Base-by-base conservation (phyloP, 2,329 filamentous ascomycete genomes). In the Fusarium longipes region DNA sequence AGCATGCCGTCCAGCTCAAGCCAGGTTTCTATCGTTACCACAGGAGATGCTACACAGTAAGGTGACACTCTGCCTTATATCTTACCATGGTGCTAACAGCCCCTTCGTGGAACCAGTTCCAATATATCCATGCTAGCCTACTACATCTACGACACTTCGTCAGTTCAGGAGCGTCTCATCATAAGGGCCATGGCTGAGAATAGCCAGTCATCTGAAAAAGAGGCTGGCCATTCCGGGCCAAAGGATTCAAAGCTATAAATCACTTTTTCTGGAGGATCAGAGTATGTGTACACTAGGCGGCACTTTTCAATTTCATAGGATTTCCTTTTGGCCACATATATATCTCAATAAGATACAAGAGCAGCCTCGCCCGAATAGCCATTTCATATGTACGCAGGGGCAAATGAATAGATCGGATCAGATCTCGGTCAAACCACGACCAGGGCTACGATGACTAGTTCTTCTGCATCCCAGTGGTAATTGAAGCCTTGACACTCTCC, bases 1-100 rank as follows among this genome's bases (percentile, higher is more conserved):
- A 27, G 24, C 29, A 63, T 63, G 60, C 29, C 60, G 35, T 51
- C 38, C 58, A 39, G 64, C 38, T 45, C 33, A 32, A 38, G 20
- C 29, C 24, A 38, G 29, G 27, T 20, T 42, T 27, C n/a, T 39
- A 27, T 33, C 22, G 11, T 32, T 14, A 29, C 52, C 17, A 42
- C 22, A 24, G 51, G n/a, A 25, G 33, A 36, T 20, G 35, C 43
- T 14, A n/a, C 29, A 32, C 33, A 43, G 60, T 63, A 39, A 36
- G 51, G 44, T 29, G 43, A 36, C 52, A 35, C 6, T 18, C 24
- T 18, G 24, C n/a, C 15, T 39, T 33, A 14, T 25, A 42, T 20
- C 18, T 24, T 35, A 3, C 24, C n/a, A 27, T 10, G 36, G 45
- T 5, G 8, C 7, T 10, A 29, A 47, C 9, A 36, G 8, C 11